Evolutionary conservation across 2,329 filamentous ascomycete genomes (phyloP).

Genomic region (Fusarium anguioides): DNA sequence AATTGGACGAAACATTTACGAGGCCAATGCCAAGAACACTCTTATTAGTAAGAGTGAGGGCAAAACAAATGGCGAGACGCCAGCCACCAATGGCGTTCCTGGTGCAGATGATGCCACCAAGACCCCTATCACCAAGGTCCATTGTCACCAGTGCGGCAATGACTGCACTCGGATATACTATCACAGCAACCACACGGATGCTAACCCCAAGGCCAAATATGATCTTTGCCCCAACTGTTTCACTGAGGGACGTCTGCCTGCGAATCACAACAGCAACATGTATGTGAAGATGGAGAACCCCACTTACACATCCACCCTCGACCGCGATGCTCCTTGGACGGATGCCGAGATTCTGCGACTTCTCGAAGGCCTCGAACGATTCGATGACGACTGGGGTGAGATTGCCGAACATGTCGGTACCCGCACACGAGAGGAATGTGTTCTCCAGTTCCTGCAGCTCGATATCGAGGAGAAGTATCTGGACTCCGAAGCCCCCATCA

Average conservation of each 20-base stretch:
- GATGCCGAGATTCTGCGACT: slow-evolving; percentile 90
- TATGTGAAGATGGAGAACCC: slow-evolving; percentile 92
- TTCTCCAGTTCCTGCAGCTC: slow-evolving; percentile 93
- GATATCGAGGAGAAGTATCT: slow-evolving; percentile 98
- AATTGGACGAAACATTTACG: slow-evolving; percentile 94
- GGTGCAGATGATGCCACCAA: slow-evolving; percentile 72
- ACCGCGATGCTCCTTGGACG: slow-evolving; percentile 89
- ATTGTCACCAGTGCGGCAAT: slow-evolving; percentile 91
- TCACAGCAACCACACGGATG: slow-evolving; percentile 66
- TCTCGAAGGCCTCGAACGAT: slow-evolving; percentile 89
- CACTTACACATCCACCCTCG: slow-evolving; percentile 80
- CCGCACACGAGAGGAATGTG: slow-evolving; percentile 93
- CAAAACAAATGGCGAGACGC: slow-evolving; percentile 80
- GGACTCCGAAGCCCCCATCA: slow-evolving; percentile 73
- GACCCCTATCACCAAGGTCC: slow-evolving; percentile 73
- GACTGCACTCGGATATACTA: slow-evolving; percentile 80
- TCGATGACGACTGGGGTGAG: slow-evolving; percentile 95
- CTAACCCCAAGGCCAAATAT: slow-evolving; percentile 77
- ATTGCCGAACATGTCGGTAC: slow-evolving; percentile 94
- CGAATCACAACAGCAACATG: slow-evolving; percentile 80
- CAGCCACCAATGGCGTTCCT: slow-evolving; percentile 72
- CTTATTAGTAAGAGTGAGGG: slow-evolving; percentile 76
- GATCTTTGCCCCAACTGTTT: slow-evolving; percentile 94
- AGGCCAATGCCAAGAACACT: slow-evolving; percentile 82
- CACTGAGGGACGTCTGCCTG: slow-evolving; percentile 83